Base-by-base conservation (phyloP, 176 grass and related monocot genomes). In the Stipa capillata region DNA sequence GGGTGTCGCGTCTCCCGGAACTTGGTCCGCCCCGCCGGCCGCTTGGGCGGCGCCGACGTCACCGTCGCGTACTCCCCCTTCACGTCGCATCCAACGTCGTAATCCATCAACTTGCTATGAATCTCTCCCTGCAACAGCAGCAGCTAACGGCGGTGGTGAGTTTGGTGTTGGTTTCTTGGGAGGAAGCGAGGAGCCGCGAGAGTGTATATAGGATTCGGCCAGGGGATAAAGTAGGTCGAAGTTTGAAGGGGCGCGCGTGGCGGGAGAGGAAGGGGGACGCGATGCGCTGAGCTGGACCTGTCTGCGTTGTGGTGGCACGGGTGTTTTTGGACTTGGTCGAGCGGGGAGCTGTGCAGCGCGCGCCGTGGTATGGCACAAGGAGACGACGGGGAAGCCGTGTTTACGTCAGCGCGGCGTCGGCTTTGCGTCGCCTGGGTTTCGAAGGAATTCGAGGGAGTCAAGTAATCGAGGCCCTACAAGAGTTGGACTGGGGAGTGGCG, bases 1-100 rank as follows among this genome's bases (percentile, higher is more conserved):
- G 94, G 94, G 75, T 97, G 94, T 0, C 95, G 85, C 63, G 95
- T 94, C 83, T 97, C 95, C n/a, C 92, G 71, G 85, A 97, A 90
- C 80, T 97, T 97, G 66, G 90, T 97, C 29, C 92, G 60, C 31
- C 94, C 95, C 1, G 85, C 89, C 14, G 83, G 90, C 0, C 89
- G 79, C 89, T 97, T 97, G 0, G 92, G 89, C 49, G 94, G 89
- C 44, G 91, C 87, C 11, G 87, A 92, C 29, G 33, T 84, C 24
- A 93, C 91, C 40, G 78, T 85, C 4, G 85, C 81, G 85, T 85
- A 78, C 67, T 20, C 67, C n/a, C 16, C 67, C 8, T 49, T 41
- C 2, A 41, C 85, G 39, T 69, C 62, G 61, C 45, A 66, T 0
- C 31, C 33, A 0, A 2, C 11, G 17, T 3, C 78, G 63, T 56